Evolutionary conservation across 208 protist species (phyloP), one percentile per base, ranked within the genome.

Genomic region (Trypanosomatidae sp.): DNA sequence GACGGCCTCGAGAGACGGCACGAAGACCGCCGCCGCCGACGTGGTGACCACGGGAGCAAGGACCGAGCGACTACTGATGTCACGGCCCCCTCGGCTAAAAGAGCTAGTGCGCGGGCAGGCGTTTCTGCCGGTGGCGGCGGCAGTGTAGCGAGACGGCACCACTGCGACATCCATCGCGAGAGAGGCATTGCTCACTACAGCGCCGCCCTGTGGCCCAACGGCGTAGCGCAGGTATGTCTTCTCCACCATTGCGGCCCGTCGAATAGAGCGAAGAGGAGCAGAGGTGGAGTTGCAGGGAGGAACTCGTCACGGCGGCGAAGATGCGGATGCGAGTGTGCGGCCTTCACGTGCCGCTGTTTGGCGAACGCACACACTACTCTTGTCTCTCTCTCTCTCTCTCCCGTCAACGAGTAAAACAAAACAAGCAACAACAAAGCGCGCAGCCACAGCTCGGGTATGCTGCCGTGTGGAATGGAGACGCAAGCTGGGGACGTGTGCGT

Each of bases 211-310:
- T 30, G 90, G 93, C 19, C 91, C 93, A 0, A 86, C 88, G 22
- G 91, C 84, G 69, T 97, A 97, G 71, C 93, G 89, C 30, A 97
- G 80, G 69, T 97, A 97, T 2, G 86, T 97, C 77, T 97, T 97
- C 19, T 89, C 92, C 47, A 97, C 90, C 90, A 95, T 96, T 53
- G 64, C 44, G 1, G 28, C 39, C n/a, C 19, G 28, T 53, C 64
- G 8, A 44, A 30, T 30, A 33, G 33, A 47, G 60, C 28, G 8
- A 43, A 46, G n/a, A 39, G 44, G 19, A 5, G 2, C 39, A n/a
- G 39, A 46, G 17, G 22, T 13, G 39, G 28, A 43, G 28, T 43
- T 6, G 33, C 58, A 25, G 58, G 33, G 33, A 33, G 33, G 25
- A 22, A 5, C 8, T 59, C 25, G 53, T 33, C 10, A 13, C 53